Evolutionary conservation across 441 rosid genomes (phyloP).

Genomic region (Populus tomentosa): DNA sequence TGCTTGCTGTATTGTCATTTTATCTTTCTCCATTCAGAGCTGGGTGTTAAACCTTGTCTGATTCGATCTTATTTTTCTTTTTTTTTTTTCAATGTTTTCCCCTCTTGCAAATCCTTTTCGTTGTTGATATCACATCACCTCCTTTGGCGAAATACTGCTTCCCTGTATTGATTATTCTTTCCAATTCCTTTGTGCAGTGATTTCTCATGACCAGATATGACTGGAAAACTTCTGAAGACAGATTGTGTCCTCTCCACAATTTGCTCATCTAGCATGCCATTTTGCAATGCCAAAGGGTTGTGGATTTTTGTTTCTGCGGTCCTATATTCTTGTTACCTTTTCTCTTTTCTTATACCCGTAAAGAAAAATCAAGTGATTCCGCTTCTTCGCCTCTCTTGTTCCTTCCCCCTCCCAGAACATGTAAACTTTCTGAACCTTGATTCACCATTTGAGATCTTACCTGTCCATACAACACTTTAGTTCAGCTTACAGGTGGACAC

Average conservation of each 20-base stretch:
- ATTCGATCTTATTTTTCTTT: background rate
- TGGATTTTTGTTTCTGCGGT: constrained; percentile 6
- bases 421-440: constrained; percentile 1
- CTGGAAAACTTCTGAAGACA: constrained; percentile 5
- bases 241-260: constrained; percentile 16
- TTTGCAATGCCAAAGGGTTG: constrained; percentile 14
- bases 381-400: constrained; percentile 24
- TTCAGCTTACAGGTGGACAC: constrained; percentile 4
- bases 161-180: constrained; percentile 20
- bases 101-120: background rate
- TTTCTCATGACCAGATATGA: constrained; percentile 10
- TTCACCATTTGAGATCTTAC: constrained; percentile 2
- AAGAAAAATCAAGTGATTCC: constrained; percentile 14
- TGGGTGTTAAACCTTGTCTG: background rate
- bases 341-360: background rate
- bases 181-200: constrained; percentile 33
- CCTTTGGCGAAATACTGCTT: constrained; percentile 2
- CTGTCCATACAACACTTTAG: constrained; percentile 10
- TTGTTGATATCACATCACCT: background rate
- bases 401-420: constrained; percentile 6
- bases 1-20: background rate
- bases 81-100: background rate
- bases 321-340: constrained; percentile 9
- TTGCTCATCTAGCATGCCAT: constrained; percentile 18
- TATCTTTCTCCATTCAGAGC: background rate